Evolutionary conservation across 2,329 filamentous ascomycete species (phyloP).

Genomic region (Ophiostoma perfectum): DNA sequence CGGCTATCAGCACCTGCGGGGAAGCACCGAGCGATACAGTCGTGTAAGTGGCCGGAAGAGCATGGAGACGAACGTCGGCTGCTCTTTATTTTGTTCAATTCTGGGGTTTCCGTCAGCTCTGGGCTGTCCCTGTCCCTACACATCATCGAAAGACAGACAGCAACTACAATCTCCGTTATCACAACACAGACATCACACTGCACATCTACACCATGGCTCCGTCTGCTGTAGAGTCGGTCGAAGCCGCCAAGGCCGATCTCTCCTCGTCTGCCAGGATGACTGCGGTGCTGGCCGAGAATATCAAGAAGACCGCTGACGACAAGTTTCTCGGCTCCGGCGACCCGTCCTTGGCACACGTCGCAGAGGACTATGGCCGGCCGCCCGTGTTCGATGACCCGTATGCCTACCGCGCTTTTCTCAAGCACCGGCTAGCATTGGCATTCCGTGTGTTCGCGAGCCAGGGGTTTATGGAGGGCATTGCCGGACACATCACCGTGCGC

Average conservation of each 20-base stretch:
- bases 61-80: neutral
- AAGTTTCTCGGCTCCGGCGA: slow-evolving; percentile 23
- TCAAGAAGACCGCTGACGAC: neutral
- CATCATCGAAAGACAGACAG: too few species aligned
- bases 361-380: slow-evolving; percentile 22
- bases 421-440: slow-evolving; percentile 49
- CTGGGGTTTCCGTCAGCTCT: too few species aligned
- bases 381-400: slow-evolving; percentile 27
- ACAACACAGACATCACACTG: neutral
- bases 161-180: neutral
- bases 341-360: slow-evolving; percentile 24
- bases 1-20: slow-evolving; percentile 16
- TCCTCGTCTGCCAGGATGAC: slow-evolving; percentile 11
- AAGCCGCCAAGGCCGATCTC: neutral
- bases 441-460: slow-evolving; percentile 58
- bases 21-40: neutral
- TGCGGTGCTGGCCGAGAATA: neutral
- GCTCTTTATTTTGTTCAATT: too few species aligned
- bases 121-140: too few species aligned
- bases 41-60: slow-evolving; percentile 14
- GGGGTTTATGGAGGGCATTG: slow-evolving; percentile 56
- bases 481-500: slow-evolving; percentile 56
- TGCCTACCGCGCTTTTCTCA: slow-evolving; percentile 38
- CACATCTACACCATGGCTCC: slow-evolving; percentile 19
- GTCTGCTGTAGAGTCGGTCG: slow-evolving; percentile 17